Evolutionary conservation across 148 eudicot species (phyloP).

Genomic region (Chenopodium album): DNA sequence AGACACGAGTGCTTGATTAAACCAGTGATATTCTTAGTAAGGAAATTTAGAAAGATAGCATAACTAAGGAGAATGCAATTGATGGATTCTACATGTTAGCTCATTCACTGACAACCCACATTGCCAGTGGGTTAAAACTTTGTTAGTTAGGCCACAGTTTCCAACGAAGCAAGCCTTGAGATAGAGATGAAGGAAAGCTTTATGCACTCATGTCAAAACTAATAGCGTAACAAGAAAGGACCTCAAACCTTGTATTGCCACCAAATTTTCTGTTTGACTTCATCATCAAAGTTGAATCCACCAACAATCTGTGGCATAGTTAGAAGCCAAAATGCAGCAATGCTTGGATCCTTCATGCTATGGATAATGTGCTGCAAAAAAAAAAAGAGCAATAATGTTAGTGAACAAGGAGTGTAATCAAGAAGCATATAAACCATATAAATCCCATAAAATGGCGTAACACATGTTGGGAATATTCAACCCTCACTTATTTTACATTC

Average conservation of each 20-base stretch:
- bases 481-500: too few species aligned
- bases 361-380: conserved; percentile 73
- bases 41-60: neutral
- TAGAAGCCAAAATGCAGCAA: conserved; percentile 94
- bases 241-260: conserved; percentile 83
- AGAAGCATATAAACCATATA: neutral
- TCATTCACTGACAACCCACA: neutral
- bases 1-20: neutral
- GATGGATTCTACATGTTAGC: neutral
- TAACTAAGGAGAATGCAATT: neutral
- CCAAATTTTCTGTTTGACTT: conserved; percentile 90
- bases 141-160: neutral
- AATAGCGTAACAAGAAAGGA: conserved; percentile 15
- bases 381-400: conserved; percentile 12
- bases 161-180: neutral
- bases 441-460: neutral
- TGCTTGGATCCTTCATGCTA: conserved; percentile 96
- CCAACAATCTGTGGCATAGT: conserved; percentile 92
- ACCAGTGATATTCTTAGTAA: neutral
- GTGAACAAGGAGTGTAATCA: neutral
- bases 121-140: neutral
- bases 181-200: neutral
- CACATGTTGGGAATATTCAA: neutral
- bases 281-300: conserved; percentile 83
- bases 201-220: neutral